Percentiles rank a stretch among this genome's conserved stretches.
Conservation (phyloP, 352 stramenopile genomes). For the Pythium biforme region DNA sequence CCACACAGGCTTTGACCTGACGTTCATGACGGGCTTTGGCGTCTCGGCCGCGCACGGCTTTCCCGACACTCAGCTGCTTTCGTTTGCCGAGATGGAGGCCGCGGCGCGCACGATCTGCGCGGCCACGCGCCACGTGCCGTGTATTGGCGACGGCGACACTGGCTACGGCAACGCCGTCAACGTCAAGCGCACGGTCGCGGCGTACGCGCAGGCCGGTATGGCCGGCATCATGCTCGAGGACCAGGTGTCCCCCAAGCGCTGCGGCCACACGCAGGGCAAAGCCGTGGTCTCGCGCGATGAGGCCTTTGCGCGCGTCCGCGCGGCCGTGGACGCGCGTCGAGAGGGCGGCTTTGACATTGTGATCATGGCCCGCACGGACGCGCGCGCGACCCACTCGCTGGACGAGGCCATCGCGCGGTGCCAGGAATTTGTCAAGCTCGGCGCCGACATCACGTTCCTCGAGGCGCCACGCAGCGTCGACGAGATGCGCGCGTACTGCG, state of each 20-base stretch:
- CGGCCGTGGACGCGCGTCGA: conserved; percentile 86
- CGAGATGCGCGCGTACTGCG: conserved; percentile 92
- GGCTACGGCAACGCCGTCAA: conserved; percentile 94
- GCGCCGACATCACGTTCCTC: conserved; percentile 95
- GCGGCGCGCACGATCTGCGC: conserved; percentile 44
- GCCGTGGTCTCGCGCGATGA: conserved; percentile 85
- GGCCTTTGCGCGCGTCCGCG: conserved; percentile 80
- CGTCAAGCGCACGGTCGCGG: conserved; percentile 90
- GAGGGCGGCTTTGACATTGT: conserved; percentile 90
- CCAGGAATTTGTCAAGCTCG: conserved; percentile 87
- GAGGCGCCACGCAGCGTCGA: conserved; percentile 89
- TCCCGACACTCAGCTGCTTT: conserved; percentile 86
- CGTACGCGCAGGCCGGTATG: conserved; percentile 90
- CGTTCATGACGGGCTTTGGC: conserved; percentile 94
- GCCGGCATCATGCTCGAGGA: conserved; percentile 95
- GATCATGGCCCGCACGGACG: conserved; percentile 94
- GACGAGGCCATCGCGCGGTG: conserved; percentile 92
- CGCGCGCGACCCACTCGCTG: conserved; percentile 84
- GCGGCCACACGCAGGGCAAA: conserved; percentile 91
- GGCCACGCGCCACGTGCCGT: conserved; percentile 42
- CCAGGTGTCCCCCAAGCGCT: conserved; percentile 92
- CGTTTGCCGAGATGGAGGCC: conserved; percentile 60
- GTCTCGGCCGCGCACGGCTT: conserved; percentile 85
- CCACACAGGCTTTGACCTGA: conserved; percentile 78
- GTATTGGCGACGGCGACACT: conserved; percentile 88